Percentiles rank a stretch among this genome's conserved stretches.
phyloP scores from a whole-genome alignment of 2,329 filamentous ascomycete species.

The Colletotrichum noveboracense region DNA sequence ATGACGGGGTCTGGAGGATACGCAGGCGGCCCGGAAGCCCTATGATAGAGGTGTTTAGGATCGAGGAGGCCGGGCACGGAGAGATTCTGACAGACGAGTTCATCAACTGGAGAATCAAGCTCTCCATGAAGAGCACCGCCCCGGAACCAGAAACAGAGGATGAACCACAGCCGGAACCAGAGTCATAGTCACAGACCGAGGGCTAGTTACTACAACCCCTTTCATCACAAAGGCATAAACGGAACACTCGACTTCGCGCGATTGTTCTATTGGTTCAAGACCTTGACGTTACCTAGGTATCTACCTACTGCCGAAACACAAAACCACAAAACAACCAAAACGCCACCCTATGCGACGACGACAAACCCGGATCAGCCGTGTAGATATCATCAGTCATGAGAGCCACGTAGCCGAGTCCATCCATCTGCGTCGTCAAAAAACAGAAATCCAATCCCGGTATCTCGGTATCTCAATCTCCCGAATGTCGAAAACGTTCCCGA shows the following conservation, averaged over 20 bases:
- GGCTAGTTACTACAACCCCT: fast-evolving
- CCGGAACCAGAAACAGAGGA: constrained; percentile 1
- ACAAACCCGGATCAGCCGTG: constrained; percentile 9
- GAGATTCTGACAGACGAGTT: constrained; percentile 80
- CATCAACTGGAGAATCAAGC: constrained; percentile 72
- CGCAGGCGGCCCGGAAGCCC: constrained; percentile 66
- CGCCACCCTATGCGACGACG: constrained; percentile 12
- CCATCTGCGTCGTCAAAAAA: not conserved
- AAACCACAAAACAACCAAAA: not conserved
- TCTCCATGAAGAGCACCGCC: constrained; percentile 40
- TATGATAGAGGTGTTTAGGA: constrained; percentile 74
- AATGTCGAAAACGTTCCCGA: not conserved
- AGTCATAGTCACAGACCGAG: not conserved
- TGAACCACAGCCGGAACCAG: not conserved
- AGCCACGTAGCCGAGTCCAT: not conserved
- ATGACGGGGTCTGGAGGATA: constrained; percentile 84
- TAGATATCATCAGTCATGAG: constrained; percentile 20
- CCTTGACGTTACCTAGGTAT: constrained; percentile 19
- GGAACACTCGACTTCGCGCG: not conserved
- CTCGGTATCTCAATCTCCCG: not conserved
- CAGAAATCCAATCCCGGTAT: constrained; percentile 1
- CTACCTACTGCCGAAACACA: constrained; percentile 5
- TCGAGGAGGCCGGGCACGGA: constrained; percentile 78
- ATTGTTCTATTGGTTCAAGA: constrained; percentile 2
- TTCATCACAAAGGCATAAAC: not conserved